Evolutionary conservation across 805 yeast genomes (phyloP).

Genomic region (Millerozyma miso): DNA sequence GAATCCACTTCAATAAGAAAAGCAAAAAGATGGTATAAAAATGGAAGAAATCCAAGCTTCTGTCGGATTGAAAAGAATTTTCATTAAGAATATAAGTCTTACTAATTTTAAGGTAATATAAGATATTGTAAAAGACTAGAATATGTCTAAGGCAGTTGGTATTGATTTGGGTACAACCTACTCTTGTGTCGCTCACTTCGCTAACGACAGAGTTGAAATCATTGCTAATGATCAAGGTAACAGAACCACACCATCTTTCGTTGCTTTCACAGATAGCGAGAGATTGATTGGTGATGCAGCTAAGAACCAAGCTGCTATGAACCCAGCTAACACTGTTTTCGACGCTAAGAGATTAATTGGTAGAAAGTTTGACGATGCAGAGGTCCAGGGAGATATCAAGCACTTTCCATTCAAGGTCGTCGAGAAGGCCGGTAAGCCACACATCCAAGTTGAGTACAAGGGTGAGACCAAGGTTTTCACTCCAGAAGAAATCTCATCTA

Average conservation of each 20-base stretch:
- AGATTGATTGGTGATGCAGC: slow-evolving; percentile 96
- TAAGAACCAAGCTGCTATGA: slow-evolving; percentile 94
- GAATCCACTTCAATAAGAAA: not conserved
- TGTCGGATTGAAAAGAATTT: slow-evolving; percentile 1
- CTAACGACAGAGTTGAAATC: slow-evolving; percentile 89
- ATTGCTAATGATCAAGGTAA: slow-evolving; percentile 98
- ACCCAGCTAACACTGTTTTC: slow-evolving; percentile 86
- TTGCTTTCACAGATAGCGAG: slow-evolving; percentile 90
- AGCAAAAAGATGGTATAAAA: not conserved
- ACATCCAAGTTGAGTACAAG: slow-evolving; percentile 75
- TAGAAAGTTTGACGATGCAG: slow-evolving; percentile 76
- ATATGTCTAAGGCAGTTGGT: slow-evolving; percentile 64
- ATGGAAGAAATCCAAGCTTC: not conserved
- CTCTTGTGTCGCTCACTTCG: slow-evolving; percentile 94
- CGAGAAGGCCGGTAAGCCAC: slow-evolving; percentile 71
- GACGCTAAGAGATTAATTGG: slow-evolving; percentile 94
- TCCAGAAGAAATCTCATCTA: slow-evolving; percentile 93
- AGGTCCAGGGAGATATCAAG: slow-evolving; percentile 55
- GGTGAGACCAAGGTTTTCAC: slow-evolving; percentile 84
- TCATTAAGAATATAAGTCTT: not conserved
- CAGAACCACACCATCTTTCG: slow-evolving; percentile 96
- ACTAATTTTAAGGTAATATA: not conserved
- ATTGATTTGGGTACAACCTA: slow-evolving; percentile 94
- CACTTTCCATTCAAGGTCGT: slow-evolving; percentile 81
- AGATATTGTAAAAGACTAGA: not conserved